phyloP scores from a whole-genome alignment of 2,329 filamentous ascomycete genomes.

The Penicillium janthinellum region DNA sequence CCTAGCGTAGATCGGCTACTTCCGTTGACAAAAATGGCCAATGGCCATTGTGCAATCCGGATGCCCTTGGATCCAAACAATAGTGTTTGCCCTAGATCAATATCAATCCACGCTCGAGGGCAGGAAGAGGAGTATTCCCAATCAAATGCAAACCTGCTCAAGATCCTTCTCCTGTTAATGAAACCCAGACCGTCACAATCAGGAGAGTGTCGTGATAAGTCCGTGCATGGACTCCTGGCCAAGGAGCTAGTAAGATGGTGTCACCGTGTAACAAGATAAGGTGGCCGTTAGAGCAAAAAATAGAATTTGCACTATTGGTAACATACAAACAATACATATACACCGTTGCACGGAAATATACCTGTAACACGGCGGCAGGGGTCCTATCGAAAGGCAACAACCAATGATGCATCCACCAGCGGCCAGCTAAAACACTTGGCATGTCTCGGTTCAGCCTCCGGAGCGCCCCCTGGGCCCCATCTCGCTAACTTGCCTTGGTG shows the following conservation, averaged over 20 bases:
- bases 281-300: constrained; percentile 1
- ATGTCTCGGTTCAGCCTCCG: constrained; percentile 1
- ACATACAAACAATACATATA: background rate
- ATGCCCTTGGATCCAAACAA: background rate
- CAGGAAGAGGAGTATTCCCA: background rate
- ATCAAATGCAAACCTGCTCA: background rate
- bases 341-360: background rate
- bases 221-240: background rate
- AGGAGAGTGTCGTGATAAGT: background rate
- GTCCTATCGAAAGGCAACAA: background rate
- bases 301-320: background rate
- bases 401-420: background rate
- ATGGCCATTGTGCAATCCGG: background rate
- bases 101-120: background rate
- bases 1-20: background rate
- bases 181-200: background rate
- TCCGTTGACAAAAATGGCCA: background rate
- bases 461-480: constrained; percentile 9
- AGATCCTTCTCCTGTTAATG: background rate
- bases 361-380: background rate
- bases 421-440: background rate
- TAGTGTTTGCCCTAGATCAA: background rate
- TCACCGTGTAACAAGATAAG: background rate
- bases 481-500: constrained; percentile 4
- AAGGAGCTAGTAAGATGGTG: background rate